A percentile compares a stretch with the other conserved stretches of the same genome.
These are phyloP conservation scores for Candida easanensis DNA, from an alignment of 805 yeast species.

Conservation along the genomic window DNA sequence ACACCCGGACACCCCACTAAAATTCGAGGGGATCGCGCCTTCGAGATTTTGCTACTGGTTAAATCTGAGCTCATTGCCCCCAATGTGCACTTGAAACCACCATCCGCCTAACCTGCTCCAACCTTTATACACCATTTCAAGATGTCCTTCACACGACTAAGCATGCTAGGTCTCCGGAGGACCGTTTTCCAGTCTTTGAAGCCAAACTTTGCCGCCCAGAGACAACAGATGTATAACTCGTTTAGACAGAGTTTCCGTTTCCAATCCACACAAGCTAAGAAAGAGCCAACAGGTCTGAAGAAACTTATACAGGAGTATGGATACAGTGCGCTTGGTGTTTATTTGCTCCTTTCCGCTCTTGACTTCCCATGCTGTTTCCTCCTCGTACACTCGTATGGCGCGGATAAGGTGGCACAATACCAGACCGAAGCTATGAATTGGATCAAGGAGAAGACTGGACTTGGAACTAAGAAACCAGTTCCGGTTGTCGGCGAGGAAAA, in stretches of 20 bases:
- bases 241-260: constrained; percentile 10
- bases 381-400: constrained; percentile 84
- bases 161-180: constrained; percentile 11
- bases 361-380: constrained; percentile 84
- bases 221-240: constrained; percentile 8
- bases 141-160: neutral
- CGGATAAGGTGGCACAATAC: constrained; percentile 68
- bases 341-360: constrained; percentile 64
- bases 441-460: constrained; percentile 49
- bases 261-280: constrained; percentile 13
- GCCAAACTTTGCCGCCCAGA: constrained; percentile 7
- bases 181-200: constrained; percentile 2
- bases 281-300: constrained; percentile 38
- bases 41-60: too few relatives aligned
- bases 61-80: too few relatives aligned
- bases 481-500: constrained; percentile 17
- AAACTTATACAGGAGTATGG: constrained; percentile 84
- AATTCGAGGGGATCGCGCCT: too few relatives aligned
- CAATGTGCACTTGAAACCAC: too few relatives aligned
- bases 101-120: too few relatives aligned
- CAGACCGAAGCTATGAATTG: constrained; percentile 58
- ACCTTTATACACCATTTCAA: too few relatives aligned
- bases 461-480: constrained; percentile 30
- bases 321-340: constrained; percentile 84
- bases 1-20: too few relatives aligned